Conservation (phyloP, 768 basidiomycete species). For the Chlorophyllum brunneum region DNA sequence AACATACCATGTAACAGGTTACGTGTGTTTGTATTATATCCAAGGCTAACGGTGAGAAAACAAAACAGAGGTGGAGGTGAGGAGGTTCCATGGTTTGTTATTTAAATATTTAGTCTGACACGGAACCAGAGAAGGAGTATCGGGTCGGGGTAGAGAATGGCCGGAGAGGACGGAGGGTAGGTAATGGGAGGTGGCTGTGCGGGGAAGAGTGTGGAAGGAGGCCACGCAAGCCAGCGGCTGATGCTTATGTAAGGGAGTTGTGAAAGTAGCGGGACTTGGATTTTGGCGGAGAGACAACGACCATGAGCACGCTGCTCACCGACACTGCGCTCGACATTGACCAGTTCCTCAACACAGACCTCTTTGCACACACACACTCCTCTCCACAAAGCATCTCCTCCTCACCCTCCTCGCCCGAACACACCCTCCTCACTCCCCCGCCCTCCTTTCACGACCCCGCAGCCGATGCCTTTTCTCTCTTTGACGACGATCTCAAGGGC, state of each 20-base stretch:
- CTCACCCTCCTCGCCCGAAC: conserved; percentile 41
- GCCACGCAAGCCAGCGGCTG: conserved; percentile 7
- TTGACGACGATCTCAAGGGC: conserved; percentile 42
- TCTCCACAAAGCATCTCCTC: conserved; percentile 31
- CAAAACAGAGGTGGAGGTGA: too few species aligned
- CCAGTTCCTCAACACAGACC: conserved; percentile 68
- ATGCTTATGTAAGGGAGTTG: not conserved
- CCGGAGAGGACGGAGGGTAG: not conserved
- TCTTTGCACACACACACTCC: conserved; percentile 37
- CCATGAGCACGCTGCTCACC: not conserved
- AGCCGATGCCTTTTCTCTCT: conserved; percentile 33
- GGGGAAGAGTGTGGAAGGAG: not conserved
- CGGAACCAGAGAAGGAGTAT: too few species aligned
- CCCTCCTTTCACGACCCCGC: conserved; percentile 37
- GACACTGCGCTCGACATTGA: conserved; percentile 35
- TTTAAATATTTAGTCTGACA: too few species aligned
- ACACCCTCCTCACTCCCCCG: conserved; percentile 43
- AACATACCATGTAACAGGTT: too few species aligned
- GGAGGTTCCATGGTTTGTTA: too few species aligned
- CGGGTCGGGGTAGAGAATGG: too few species aligned
- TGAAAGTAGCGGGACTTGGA: not conserved
- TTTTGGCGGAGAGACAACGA: too few species aligned
- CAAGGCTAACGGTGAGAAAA: too few species aligned
- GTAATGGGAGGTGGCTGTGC: conserved; percentile 1
- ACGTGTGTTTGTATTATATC: too few species aligned